Evolutionary conservation across 208 protist genomes (phyloP), one percentile per base, ranked within the genome.

Genomic region (Wallacemonas sp.): DNA sequence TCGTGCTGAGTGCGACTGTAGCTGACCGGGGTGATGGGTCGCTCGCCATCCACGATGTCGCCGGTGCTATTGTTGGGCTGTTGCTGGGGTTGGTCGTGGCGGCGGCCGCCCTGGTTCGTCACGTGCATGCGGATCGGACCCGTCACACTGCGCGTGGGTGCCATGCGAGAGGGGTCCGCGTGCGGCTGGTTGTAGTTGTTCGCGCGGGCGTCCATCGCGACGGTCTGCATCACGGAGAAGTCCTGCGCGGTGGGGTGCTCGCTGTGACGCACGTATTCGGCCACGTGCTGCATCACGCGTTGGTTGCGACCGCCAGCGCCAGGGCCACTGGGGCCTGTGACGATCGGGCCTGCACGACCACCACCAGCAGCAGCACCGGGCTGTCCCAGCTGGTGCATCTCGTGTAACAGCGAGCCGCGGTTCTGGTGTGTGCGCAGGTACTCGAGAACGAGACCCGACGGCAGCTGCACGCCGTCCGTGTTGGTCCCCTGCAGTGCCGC

Each of bases 171-270:
- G 32, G 65, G 65, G 36, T 77, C 66, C 23, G 66, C 44, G 65
- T 96, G 90, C 34, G 90, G 90, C 26, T 72, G 61, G 66, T 71
- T 78, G 75, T 96, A 96, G 74, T 96, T 96, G 73, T 96, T 96
- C 23, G 81, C 70, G 29, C 81, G 78, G 2, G 80, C 67, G 26
- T 92, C 85, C 48, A 96, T 73, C n/a, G 85, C 86, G 9, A 95
- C 81, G 2, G 82, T 74, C 66, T 82, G 77, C 55, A 86, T 47
- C 21, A 65, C 23, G 52, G 39, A 73, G 75, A 72, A 32, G 47
- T 70, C 52, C 30, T 58, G 26, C 9, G 4, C 47, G 19, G 9
- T 29, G 19, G 26, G 27, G 21, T 36, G 30, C 17, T 65, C 68
- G 69, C 57, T 70, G 24, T 68, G 56, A n/a, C 48, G 54, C 23